phyloP scores from a whole-genome alignment of 306 rosid genomes.

The Malus orientalis region DNA sequence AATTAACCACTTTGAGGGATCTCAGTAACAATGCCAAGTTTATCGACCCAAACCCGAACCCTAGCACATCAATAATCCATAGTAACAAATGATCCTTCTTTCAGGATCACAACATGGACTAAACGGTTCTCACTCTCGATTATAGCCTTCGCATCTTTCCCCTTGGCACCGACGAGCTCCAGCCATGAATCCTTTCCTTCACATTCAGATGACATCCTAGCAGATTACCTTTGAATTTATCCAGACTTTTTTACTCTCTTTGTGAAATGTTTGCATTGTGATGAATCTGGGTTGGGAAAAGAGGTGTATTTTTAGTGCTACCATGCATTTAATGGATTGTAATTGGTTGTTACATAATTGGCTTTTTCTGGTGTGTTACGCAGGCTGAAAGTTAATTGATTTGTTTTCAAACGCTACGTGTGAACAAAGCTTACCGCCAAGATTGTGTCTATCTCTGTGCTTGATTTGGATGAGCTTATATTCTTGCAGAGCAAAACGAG shows the following conservation, averaged over 20 bases:
- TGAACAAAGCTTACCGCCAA: background rate
- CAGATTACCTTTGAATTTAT: background rate
- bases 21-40: slow-evolving; percentile 12
- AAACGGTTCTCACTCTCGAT: slow-evolving; percentile 32
- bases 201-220: background rate
- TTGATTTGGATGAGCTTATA: background rate
- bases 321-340: background rate
- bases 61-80: slow-evolving; percentile 38
- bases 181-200: slow-evolving; percentile 52
- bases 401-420: background rate
- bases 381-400: background rate
- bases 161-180: slow-evolving; percentile 40
- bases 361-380: background rate
- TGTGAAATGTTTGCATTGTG: background rate
- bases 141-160: slow-evolving; percentile 24
- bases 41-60: slow-evolving; percentile 43
- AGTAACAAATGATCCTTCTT: slow-evolving; percentile 31
- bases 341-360: background rate
- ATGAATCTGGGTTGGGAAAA: background rate
- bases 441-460: background rate
- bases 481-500: background rate
- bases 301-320: background rate
- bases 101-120: slow-evolving; percentile 22
- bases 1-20: slow-evolving; percentile 41
- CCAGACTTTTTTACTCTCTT: background rate